Percentiles rank a stretch among this genome's conserved stretches.
Evolutionary conservation across 805 yeast species (phyloP).

Genomic region (Saturnispora quitensis): DNA sequence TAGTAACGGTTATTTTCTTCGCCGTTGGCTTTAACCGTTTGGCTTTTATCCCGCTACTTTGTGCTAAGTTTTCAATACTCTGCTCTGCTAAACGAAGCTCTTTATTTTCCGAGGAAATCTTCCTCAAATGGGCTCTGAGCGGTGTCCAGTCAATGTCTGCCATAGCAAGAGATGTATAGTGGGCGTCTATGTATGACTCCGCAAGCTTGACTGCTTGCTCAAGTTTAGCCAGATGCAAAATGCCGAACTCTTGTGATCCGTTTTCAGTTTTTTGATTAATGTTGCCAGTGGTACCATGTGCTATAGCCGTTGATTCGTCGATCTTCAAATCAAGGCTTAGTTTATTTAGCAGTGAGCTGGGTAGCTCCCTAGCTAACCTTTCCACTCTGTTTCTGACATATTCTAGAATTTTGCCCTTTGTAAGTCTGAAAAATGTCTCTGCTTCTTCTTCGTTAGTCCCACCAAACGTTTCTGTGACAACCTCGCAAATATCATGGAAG

Average conservation of each 20-base stretch:
- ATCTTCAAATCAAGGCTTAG: slow-evolving; percentile 5
- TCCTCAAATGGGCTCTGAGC: slow-evolving; percentile 7
- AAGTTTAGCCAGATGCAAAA: background rate
- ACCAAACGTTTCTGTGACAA: slow-evolving; percentile 32
- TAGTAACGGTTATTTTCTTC: slow-evolving; percentile 27
- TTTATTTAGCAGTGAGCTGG: slow-evolving; percentile 21
- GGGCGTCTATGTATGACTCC: background rate
- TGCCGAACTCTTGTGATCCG: background rate
- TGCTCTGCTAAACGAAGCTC: slow-evolving; percentile 23
- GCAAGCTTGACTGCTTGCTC: background rate
- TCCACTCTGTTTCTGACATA: slow-evolving; percentile 33
- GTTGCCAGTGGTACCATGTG: background rate
- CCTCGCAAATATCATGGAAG: slow-evolving; percentile 28
- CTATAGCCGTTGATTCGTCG: background rate
- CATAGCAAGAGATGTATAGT: background rate
- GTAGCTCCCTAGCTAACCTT: slow-evolving; percentile 30
- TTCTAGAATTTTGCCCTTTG: slow-evolving; percentile 29
- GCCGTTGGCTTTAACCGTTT: slow-evolving; percentile 3
- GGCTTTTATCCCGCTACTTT: slow-evolving; percentile 18
- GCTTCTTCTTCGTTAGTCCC: slow-evolving; percentile 29
- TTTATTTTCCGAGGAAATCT: slow-evolving; percentile 14
- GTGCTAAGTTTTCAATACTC: slow-evolving; percentile 20
- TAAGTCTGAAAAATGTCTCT: slow-evolving; percentile 37
- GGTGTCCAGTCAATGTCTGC: background rate
- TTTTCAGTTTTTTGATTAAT: background rate